Evolutionary conservation across 2,329 filamentous ascomycete genomes (phyloP), one percentile per base, ranked within the genome.

Genomic region (Hymenoscyphus salicellus): DNA sequence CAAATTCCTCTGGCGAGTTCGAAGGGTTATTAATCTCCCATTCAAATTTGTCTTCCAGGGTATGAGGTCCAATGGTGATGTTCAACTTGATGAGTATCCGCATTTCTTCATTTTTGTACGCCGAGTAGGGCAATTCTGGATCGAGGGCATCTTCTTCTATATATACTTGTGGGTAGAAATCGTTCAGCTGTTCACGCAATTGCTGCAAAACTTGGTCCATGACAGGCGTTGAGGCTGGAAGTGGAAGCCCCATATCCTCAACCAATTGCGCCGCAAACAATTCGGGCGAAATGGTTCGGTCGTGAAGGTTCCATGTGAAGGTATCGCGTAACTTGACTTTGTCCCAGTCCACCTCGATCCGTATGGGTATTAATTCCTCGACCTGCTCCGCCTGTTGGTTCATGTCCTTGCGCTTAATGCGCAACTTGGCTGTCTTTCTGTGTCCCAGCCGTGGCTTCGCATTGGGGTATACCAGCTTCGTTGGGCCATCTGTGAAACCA

Each of bases 61-160:
- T 98, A 74, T 96, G 92, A 68, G 92, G 90, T 49, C 94, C 95
- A 74, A 99, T 97, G 6, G 95, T 98, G 74, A 99, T 97, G 78
- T 98, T 97, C 60, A 99, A 83, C 78, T 97, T 98, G 78, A 99
- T 87, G 55, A 96, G 81, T 71, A 99, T 91, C 60, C 95, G 90
- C 94, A 99, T 97, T 80, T 99, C 95, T 75, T 99, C 95, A 75
- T 99, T 97, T 78, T 98, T 98, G 81, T 97, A 97, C 6, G 95
- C 93, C 46, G 85, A 89, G 75, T 98, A 98, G 0, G 94, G 93
- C 14, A 96, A 82, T 74, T 95, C 90, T 1, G 93, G 91, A 73
- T 99, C 94, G 57, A 97, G 82, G 0, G 94, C 87, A 72, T 97
- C 92, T 72, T 98, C 94, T 71, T 96, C 89, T 58, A 94, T 90